Evolutionary conservation across 345 rosid genomes (phyloP).

Genomic region (Fremontodendron californicum): DNA sequence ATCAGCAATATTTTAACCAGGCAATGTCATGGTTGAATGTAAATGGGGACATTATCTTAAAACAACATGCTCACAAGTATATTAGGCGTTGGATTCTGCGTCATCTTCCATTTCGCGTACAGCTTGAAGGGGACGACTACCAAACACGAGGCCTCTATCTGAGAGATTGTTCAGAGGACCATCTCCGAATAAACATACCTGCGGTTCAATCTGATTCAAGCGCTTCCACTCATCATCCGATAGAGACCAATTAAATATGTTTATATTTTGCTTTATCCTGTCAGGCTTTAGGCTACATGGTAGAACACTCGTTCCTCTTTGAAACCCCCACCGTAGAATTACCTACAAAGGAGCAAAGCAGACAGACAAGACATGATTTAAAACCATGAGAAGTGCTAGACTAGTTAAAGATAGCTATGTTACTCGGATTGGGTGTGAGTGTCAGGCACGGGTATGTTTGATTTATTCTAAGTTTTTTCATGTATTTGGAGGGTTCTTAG

Average conservation of each 20-base stretch:
- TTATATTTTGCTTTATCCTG: constrained; percentile 48
- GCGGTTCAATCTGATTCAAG: constrained; percentile 49
- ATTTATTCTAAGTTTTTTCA: too few relatives aligned
- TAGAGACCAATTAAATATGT: constrained; percentile 46
- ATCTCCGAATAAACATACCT: constrained; percentile 53
- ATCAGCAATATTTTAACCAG: constrained; percentile 1
- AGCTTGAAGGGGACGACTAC: constrained; percentile 49
- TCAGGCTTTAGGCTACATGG: constrained; percentile 56
- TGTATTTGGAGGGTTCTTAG: too few relatives aligned
- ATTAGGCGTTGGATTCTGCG: constrained; percentile 34
- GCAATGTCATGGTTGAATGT: background rate
- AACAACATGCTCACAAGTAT: background rate
- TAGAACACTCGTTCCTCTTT: constrained; percentile 57
- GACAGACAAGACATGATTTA: background rate
- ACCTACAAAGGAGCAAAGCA: constrained; percentile 28
- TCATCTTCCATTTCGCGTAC: constrained; percentile 55
- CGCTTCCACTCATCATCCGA: constrained; percentile 46
- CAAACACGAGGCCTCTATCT: constrained; percentile 37
- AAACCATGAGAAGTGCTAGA: background rate
- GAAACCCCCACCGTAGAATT: constrained; percentile 58
- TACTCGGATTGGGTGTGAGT: too few relatives aligned
- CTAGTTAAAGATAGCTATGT: background rate
- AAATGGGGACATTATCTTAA: background rate
- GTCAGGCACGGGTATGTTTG: too few relatives aligned
- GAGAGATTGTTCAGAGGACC: constrained; percentile 32